Evolutionary conservation across 1,139 yeast species (phyloP).

Genomic region (Scheffersomyces cryptocercus): DNA sequence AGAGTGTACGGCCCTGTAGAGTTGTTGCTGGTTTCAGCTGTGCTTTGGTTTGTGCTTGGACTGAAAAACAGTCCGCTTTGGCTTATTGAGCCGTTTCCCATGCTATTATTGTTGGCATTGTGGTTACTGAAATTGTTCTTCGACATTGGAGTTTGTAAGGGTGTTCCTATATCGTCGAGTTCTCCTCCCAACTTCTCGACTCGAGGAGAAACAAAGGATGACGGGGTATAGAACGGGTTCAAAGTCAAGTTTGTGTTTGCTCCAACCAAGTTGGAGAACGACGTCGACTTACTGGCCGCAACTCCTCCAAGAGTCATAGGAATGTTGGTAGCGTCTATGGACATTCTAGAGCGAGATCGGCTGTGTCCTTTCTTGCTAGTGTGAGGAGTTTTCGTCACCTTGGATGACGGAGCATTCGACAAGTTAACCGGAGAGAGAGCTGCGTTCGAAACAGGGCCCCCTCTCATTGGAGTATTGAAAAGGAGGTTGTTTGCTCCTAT

Average conservation of each 20-base stretch:
- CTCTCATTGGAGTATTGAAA: conserved; percentile 33
- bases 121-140: conserved; percentile 3
- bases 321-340: conserved; percentile 32
- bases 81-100: background rate
- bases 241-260: conserved; percentile 20
- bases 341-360: conserved; percentile 42
- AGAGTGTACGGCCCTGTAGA: conserved; percentile 8
- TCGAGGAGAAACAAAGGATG: conserved; percentile 42
- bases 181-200: conserved; percentile 26
- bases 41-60: conserved; percentile 9
- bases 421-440: conserved; percentile 26
- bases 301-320: conserved; percentile 8
- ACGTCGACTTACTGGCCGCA: conserved; percentile 7
- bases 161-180: conserved; percentile 34
- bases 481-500: conserved; percentile 13
- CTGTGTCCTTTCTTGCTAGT: conserved; percentile 36
- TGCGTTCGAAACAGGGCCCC: conserved; percentile 7
- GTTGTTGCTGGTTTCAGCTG: conserved; percentile 3
- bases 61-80: conserved; percentile 4
- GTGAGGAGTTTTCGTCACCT: conserved; percentile 35
- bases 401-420: conserved; percentile 18
- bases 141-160: conserved; percentile 31
- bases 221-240: conserved; percentile 51
- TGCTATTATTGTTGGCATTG: conserved; percentile 3
- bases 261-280: conserved; percentile 11